Evolutionary conservation across 1,139 yeast species (phyloP).

Genomic region (Pichia sp.): DNA sequence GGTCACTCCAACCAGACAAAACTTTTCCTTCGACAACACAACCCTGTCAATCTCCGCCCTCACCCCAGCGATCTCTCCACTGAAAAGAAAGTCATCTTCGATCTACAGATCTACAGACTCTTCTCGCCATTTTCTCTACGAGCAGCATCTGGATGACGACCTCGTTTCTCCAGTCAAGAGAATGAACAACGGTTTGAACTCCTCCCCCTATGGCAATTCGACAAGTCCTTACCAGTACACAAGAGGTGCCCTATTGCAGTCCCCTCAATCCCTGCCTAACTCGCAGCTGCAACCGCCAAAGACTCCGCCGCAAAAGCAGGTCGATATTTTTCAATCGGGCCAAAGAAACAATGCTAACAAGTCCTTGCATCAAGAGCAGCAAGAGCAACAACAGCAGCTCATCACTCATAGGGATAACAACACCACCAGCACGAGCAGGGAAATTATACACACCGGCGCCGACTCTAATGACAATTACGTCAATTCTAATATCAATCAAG

Average conservation of each 20-base stretch:
- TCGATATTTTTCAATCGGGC: conserved; percentile 8
- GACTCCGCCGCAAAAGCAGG: conserved; percentile 27
- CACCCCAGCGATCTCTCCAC: conserved; percentile 24
- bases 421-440: not conserved
- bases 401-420: conserved; percentile 1
- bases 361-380: not conserved
- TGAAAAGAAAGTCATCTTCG: conserved; percentile 25
- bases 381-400: not conserved
- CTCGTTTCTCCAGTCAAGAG: conserved; percentile 29
- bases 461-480: not conserved
- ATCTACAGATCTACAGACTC: conserved; percentile 13
- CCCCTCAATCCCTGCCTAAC: conserved; percentile 15
- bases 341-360: not conserved
- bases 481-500: not conserved
- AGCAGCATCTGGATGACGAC: conserved; percentile 10
- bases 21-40: conserved; percentile 8
- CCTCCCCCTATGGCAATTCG: conserved; percentile 28
- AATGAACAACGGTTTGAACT: conserved; percentile 27
- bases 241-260: conserved; percentile 14
- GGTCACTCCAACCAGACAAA: conserved; percentile 12
- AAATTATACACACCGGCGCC: not conserved
- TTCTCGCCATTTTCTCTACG: conserved; percentile 9
- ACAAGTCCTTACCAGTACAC: conserved; percentile 20
- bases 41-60: conserved; percentile 8
- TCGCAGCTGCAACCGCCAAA: conserved; percentile 23